phyloP scores from a whole-genome alignment of 345 rosid species.

The Moricandia moricandioides region DNA sequence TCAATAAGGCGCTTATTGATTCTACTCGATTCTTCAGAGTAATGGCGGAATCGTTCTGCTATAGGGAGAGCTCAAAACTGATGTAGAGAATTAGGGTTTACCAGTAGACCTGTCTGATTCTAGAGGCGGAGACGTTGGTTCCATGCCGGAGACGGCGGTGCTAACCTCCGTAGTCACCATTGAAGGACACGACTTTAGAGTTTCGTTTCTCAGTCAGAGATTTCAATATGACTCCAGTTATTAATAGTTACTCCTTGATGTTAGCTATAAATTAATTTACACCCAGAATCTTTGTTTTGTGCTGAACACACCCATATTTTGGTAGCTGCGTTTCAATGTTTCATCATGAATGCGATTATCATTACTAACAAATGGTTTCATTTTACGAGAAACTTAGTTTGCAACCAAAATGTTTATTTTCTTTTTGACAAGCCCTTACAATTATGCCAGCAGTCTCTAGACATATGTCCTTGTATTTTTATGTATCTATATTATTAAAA shows the following conservation, averaged over 20 bases:
- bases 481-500: no score
- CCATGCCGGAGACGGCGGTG: conserved; percentile 19
- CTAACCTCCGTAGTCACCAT: conserved; percentile 22
- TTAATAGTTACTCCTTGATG: not conserved
- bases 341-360: not conserved
- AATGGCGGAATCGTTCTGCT: not conserved
- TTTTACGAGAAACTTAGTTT: not conserved
- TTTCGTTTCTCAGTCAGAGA: not conserved
- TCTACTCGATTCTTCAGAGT: conserved; percentile 4
- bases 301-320: not conserved
- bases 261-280: not conserved
- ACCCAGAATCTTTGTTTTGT: not conserved
- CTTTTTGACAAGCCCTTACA: not conserved
- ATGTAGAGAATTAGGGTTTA: conserved; percentile 3
- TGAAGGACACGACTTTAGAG: not conserved
- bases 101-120: not conserved
- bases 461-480: not conserved
- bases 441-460: not conserved
- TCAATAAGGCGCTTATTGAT: not conserved
- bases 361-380: not conserved
- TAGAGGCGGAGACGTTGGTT: not conserved
- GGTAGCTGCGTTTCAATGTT: not conserved
- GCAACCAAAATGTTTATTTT: not conserved
- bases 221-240: not conserved
- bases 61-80: not conserved